Conservation (phyloP, 176 grass and related monocot species). For the Rhynchospora breviuscula region DNA sequence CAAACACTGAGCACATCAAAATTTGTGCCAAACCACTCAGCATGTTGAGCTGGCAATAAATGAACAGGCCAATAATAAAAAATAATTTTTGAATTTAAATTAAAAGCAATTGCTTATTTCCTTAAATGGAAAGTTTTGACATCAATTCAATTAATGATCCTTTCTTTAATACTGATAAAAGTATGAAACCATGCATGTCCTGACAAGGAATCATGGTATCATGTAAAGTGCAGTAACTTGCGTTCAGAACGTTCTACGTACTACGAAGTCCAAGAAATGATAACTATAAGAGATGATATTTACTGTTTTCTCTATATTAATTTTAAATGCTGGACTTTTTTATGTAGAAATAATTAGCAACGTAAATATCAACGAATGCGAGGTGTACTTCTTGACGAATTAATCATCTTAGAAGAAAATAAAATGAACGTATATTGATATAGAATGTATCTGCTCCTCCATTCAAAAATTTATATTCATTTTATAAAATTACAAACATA, state of each 20-base stretch:
- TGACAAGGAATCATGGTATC: neutral
- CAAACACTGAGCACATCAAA: neutral
- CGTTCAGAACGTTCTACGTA: neutral
- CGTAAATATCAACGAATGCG: too few species aligned
- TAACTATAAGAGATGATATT: neutral
- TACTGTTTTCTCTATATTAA: neutral
- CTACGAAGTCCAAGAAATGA: neutral
- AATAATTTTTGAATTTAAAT: neutral
- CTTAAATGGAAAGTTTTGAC: neutral
- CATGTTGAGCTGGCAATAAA: neutral
- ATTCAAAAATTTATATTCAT: too few species aligned
- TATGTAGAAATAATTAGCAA: too few species aligned
- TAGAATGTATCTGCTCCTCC: too few species aligned
- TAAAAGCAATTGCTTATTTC: neutral
- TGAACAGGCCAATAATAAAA: neutral
- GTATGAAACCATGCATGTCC: slow-evolving; percentile 4
- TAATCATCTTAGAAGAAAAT: too few species aligned
- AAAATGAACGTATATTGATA: too few species aligned
- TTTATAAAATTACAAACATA: too few species aligned
- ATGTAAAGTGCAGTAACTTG: neutral
- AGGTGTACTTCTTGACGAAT: too few species aligned
- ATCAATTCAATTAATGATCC: neutral
- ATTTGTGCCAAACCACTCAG: neutral
- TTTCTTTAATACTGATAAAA: neutral
- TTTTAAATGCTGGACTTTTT: too few species aligned